These are phyloP conservation scores for Auricularia cornea DNA, from an alignment of 768 basidiomycete species.

Conservation along the genomic window DNA sequence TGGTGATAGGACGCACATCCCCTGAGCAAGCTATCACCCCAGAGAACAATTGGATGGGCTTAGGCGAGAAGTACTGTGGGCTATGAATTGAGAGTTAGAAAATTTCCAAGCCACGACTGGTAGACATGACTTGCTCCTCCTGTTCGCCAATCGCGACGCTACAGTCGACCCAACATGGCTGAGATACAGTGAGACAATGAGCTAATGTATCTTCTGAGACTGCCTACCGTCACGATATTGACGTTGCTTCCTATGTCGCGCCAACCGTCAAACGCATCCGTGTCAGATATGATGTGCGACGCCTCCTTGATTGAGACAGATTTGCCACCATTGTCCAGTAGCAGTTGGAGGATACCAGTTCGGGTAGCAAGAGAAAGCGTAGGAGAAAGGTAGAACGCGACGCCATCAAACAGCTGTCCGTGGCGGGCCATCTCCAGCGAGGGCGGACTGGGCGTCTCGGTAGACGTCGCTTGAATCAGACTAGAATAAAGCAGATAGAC, in stretches of 20 bases:
- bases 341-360: constrained; percentile 37
- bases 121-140: constrained; percentile 39
- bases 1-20: constrained; percentile 36
- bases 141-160: constrained; percentile 47
- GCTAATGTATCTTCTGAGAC: not conserved
- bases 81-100: constrained; percentile 20
- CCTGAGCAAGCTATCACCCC: constrained; percentile 67
- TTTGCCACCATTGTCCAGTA: constrained; percentile 45
- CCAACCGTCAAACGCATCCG: constrained; percentile 48
- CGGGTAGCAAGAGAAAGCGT: constrained; percentile 4
- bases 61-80: constrained; percentile 60
- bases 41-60: constrained; percentile 74
- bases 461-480: no score
- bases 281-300: constrained; percentile 52
- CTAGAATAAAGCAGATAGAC: no score
- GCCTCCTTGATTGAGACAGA: constrained; percentile 26
- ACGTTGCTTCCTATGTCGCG: constrained; percentile 30
- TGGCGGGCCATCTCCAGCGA: no score
- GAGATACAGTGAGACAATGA: constrained; percentile 12
- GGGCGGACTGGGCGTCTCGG: no score
- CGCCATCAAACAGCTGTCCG: constrained; percentile 7
- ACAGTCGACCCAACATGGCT: constrained; percentile 65
- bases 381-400: constrained; percentile 7
- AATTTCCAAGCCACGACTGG: not conserved
- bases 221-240: constrained; percentile 31